Base-by-base conservation (phyloP, 768 basidiomycete genomes). In the Mycena maculata region DNA sequence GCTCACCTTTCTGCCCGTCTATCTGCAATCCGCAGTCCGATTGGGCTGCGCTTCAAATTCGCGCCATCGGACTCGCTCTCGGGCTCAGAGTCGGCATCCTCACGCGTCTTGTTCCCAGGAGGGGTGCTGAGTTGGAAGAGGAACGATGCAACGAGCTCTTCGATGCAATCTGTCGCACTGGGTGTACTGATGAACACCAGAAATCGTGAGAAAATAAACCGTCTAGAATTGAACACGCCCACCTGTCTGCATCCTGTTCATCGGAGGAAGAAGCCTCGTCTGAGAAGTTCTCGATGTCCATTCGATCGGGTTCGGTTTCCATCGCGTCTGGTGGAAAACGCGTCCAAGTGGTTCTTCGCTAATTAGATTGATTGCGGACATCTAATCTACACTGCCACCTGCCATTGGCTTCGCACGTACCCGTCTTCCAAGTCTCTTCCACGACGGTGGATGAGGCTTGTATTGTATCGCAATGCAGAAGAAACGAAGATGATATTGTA, bases 61-160 rank as follows among this genome's bases (percentile, higher is more conserved):
- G 39, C 31, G 25, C 27, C 25, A 13, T 38, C 16, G 3, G 25
- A 10, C 10, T 48, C 48, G 45, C 36, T 39, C 18, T 60, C 65
- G 23, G 33, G 18, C 13, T 56, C 66, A 2, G 54, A 25, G 8
- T 44, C 66, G 5, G 47, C 38, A 6, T 30, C 49, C 11, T 12
- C 50, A 7, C 15, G 31, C 18, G 28, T 1, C 25, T 50, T 65
- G 8, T 13, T 36, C 1, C 56, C 63, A 5, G 56, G 25, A 25
- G 62, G 38, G 18, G 28, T 22, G 39, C 48, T 60, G 20, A 71
- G 65, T 45, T 67, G 69, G 33, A 44, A 49, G 45, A 71, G 62
- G 23, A 71, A 71, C 15, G 69, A 67, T 52, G 62, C 33, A 53
- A 67, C 65, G 57, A 71, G 54, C 10, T 71, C 69, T 23, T 71